Evolutionary conservation across 306 rosid species (phyloP), one percentile per base, ranked within the genome.

Genomic region (Adenanthera pavonina): DNA sequence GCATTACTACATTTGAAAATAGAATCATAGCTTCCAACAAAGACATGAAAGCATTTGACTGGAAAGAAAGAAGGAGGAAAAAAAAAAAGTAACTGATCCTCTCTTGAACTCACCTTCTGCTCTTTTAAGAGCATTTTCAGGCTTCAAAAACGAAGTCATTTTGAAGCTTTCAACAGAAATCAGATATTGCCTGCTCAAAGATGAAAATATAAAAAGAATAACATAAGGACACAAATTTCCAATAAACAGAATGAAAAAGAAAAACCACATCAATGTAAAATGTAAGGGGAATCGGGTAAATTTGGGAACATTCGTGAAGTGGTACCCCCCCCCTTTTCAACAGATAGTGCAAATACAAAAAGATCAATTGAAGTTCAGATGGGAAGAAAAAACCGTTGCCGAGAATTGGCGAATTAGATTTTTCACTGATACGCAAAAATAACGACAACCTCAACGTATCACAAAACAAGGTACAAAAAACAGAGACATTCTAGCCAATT

Each of bases 81-180:
- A 0, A 2, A 2, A 57, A 64, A 6, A 56, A 11, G 15, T 14
- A 30, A 47, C 60, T n/a, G 25, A 34, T 6, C 12, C 72, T 64
- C 35, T 44, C 9, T 36, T 30, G 16, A 74, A 78, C 86, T 48
- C 15, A 87, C 90, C 90, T 84, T 87, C 90, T 0, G 88, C 90
- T 51, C 88, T 81, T 35, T 87, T 87, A 2, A 87, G 84, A 38
- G 90, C 88, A 60, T 84, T 87, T 69, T 87, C 90, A 11, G 90
- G 90, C 78, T 87, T 87, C 80, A 84, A n/a, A 60, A 81, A 87
- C 4, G 82, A 78, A 2, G 84, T 84, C 90, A 87, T 87, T 1
- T 36, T 75, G 30, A 64, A 15, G 49, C 52, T 69, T 35, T 78
- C 84, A 69, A 36, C 3, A 49, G 35, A 76, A 52, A 34, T 33